Percentiles rank a stretch among this genome's conserved stretches.
Evolutionary conservation across 305 asterid species (phyloP).

Genomic region (Fraxinus ornus): DNA sequence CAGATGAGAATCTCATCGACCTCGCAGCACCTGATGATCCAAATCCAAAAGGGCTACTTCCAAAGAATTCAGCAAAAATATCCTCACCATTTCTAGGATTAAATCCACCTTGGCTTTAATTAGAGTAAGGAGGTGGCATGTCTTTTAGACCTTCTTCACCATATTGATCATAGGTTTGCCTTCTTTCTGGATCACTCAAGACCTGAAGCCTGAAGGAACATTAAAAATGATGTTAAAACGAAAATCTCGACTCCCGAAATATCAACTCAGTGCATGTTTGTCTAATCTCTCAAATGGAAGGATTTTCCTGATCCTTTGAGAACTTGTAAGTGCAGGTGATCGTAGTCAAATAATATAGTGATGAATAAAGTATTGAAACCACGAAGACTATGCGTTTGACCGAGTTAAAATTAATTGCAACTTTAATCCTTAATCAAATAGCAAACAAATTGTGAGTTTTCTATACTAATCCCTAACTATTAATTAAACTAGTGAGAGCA

Average conservation of each 20-base stretch:
- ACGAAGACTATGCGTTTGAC: no score
- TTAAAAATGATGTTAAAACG: not conserved
- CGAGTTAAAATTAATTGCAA: no score
- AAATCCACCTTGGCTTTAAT: constrained; percentile 48
- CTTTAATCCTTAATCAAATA: no score
- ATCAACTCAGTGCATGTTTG: no score
- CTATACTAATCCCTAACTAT: no score
- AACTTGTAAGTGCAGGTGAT: no score
- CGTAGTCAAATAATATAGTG: no score
- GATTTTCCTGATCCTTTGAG: no score
- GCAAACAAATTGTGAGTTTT: no score
- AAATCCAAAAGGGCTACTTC: constrained; percentile 73
- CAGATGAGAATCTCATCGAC: constrained; percentile 54
- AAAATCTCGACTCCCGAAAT: not conserved
- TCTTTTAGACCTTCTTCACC: constrained; percentile 82
- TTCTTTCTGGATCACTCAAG: constrained; percentile 71
- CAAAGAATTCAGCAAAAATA: constrained; percentile 85
- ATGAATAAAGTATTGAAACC: no score
- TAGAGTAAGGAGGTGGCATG: constrained; percentile 56
- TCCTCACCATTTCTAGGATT: constrained; percentile 81
- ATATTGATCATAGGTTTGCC: constrained; percentile 63
- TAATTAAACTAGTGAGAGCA: no score
- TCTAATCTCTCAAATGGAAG: no score
- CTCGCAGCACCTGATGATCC: constrained; percentile 57
- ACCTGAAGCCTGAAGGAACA: constrained; percentile 54